A percentile compares a stretch with the other conserved stretches of the same genome.
Evolutionary conservation across 148 eudicot species (phyloP).

Genomic region (Vaccinium corymbosum): DNA sequence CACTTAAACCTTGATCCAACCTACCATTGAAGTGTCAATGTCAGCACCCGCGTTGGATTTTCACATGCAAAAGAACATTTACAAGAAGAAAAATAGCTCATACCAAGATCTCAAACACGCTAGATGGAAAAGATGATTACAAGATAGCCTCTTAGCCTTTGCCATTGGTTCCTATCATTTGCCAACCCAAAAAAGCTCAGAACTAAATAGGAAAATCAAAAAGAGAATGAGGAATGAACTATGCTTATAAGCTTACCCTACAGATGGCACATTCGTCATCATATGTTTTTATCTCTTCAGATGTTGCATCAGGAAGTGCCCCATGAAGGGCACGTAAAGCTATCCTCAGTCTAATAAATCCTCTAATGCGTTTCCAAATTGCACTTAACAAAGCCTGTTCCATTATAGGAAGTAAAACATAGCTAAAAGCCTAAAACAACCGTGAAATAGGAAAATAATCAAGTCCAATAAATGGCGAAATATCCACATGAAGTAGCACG

Average conservation of each 20-base stretch:
- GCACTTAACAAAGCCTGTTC: conserved; percentile 86
- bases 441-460: background rate
- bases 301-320: conserved; percentile 96
- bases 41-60: conserved; percentile 12
- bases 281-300: conserved; percentile 73
- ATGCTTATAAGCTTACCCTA: conserved; percentile 48
- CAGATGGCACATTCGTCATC: conserved; percentile 99
- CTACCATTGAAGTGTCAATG: conserved; percentile 34
- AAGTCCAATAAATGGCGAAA: background rate
- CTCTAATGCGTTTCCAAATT: conserved; percentile 69
- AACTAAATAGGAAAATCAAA: conserved; percentile 10
- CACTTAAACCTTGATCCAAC: conserved; percentile 88
- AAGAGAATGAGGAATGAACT: background rate
- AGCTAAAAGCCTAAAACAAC: background rate
- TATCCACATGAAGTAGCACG: conserved; percentile 35
- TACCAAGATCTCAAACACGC: conserved; percentile 97
- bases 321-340: conserved; percentile 91
- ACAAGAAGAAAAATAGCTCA: conserved; percentile 13
- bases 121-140: conserved; percentile 95
- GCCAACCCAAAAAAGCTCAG: conserved; percentile 9
- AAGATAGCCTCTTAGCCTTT: conserved; percentile 90
- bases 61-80: conserved; percentile 2
- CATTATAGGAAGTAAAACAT: background rate
- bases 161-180: conserved; percentile 96
- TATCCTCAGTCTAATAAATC: conserved; percentile 68